Conservation (phyloP, 2,329 filamentous ascomycete species). For the Monosporascus ibericus region DNA sequence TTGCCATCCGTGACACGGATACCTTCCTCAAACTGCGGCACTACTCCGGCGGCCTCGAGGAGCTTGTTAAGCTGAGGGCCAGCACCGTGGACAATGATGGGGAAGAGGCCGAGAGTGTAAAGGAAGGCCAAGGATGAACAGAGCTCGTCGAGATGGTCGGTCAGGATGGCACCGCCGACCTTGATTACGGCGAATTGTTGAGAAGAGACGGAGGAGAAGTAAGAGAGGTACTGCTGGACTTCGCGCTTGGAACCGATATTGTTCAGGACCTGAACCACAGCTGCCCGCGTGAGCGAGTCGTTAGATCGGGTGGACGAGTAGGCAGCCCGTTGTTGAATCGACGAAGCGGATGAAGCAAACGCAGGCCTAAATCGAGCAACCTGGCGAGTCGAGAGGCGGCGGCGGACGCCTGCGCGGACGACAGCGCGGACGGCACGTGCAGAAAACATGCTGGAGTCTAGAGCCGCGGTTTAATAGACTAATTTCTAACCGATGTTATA, state of each 20-base stretch:
- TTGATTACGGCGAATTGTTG: slow-evolving; percentile 99
- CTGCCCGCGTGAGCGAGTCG: slow-evolving; percentile 64
- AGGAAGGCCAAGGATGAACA: slow-evolving; percentile 86
- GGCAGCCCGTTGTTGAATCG: slow-evolving; percentile 27
- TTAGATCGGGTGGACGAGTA: slow-evolving; percentile 23
- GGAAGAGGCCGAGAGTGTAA: slow-evolving; percentile 90
- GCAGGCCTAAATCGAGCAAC: slow-evolving; percentile 14
- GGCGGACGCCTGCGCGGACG: slow-evolving; percentile 25
- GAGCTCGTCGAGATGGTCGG: slow-evolving; percentile 86
- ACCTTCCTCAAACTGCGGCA: slow-evolving; percentile 93
- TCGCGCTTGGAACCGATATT: slow-evolving; percentile 95
- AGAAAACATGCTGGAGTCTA: slow-evolving; percentile 16
- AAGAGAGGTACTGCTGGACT: slow-evolving; percentile 93
- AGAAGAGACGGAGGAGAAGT: slow-evolving; percentile 93
- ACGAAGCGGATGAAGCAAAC: slow-evolving; percentile 8
- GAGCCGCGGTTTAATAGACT: too few species aligned
- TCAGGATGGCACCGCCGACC: slow-evolving; percentile 92
- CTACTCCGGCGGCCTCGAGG: slow-evolving; percentile 82
- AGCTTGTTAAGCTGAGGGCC: slow-evolving; percentile 93
- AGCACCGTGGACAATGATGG: slow-evolving; percentile 90
- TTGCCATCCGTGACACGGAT: slow-evolving; percentile 94
- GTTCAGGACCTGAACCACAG: slow-evolving; percentile 84
- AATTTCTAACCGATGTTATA: too few species aligned
- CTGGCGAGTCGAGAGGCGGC: slow-evolving; percentile 17
- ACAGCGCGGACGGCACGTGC: slow-evolving; percentile 22